Base-by-base conservation (phyloP, 1,284 basidiomycete genomes). In the Moesziomyces sp. region DNA sequence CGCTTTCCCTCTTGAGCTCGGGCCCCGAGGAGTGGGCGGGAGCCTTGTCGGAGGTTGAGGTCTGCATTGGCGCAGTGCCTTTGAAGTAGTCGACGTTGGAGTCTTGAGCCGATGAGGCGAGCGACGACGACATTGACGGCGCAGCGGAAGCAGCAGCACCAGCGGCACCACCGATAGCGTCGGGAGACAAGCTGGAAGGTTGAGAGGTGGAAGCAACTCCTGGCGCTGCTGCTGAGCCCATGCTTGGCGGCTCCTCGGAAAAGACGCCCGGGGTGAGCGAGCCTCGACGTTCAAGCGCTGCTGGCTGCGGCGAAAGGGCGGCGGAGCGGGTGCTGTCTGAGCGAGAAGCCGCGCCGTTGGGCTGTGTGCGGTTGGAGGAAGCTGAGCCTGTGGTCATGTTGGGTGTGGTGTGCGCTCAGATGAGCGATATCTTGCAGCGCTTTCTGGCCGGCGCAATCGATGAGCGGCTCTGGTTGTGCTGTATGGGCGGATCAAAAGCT, bases 231-330 rank as follows among this genome's bases (percentile, higher is more conserved):
- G 8, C 33, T 33, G 38, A 18, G 16, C 16, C 16, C 21, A 62
- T 42, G 13, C 47, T 52, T 18, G 74, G 74, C 23, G 74, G 71
- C 60, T 77, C 74, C 63, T 77, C 74, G n/a, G 66, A 50, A 51
- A 58, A 77, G 50, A 74, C 71, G 45, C 51, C 60, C 6, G 74
- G 74, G 10, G 74, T 66, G 21, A 77, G 56, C 14, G 64, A 64
- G 23, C 65, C 61, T 18, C 58, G 49, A 45, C 58, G 60, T 14
- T 67, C 60, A 40, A 68, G 46, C 45, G 67, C 9, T n/a, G 56
- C 26, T 23, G 59, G 16, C 19, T 30, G 26, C 21, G 46, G 53
- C 6, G 45, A 46, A 5, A 57, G 46, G 42, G 44, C 42, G 3
- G 63, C 40, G 3, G 63, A 45, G 4, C n/a, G 35, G 8, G 54